phyloP scores from a whole-genome alignment of 2,329 filamentous ascomycete species.

The Periconia sp. region DNA sequence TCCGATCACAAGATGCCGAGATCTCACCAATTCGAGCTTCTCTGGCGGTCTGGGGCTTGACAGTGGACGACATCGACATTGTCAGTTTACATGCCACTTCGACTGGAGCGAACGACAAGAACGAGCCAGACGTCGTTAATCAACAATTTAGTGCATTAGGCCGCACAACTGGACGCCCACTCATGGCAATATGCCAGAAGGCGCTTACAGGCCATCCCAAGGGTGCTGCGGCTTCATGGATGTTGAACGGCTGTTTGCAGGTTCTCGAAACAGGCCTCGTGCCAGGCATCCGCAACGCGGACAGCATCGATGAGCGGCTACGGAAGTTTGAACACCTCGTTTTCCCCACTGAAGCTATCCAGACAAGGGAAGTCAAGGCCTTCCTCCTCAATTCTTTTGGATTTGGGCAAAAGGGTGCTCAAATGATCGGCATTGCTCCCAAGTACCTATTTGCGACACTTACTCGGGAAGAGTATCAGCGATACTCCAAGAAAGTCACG shows the following conservation, averaged over 20 bases:
- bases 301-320: too few relatives aligned
- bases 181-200: constrained; percentile 42
- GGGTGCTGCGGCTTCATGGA: constrained; percentile 42
- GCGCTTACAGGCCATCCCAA: constrained; percentile 44
- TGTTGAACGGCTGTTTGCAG: constrained; percentile 45
- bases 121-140: constrained; percentile 46
- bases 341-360: background rate
- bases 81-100: constrained; percentile 47
- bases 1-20: background rate
- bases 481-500: too few relatives aligned
- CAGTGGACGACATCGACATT: constrained; percentile 43
- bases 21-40: constrained; percentile 42
- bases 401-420: too few relatives aligned
- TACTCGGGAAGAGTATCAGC: too few relatives aligned
- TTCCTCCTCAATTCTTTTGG: too few relatives aligned
- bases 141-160: constrained; percentile 41
- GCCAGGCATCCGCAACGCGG: too few relatives aligned
- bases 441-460: too few relatives aligned
- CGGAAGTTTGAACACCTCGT: too few relatives aligned
- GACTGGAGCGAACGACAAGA: constrained; percentile 27
- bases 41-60: constrained; percentile 41
- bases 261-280: constrained; percentile 10
- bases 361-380: too few relatives aligned
- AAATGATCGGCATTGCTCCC: too few relatives aligned
- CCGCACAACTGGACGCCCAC: constrained; percentile 34